Evolutionary conservation across 768 basidiomycete genomes (phyloP).

Genomic region (Suillus hirtellus): DNA sequence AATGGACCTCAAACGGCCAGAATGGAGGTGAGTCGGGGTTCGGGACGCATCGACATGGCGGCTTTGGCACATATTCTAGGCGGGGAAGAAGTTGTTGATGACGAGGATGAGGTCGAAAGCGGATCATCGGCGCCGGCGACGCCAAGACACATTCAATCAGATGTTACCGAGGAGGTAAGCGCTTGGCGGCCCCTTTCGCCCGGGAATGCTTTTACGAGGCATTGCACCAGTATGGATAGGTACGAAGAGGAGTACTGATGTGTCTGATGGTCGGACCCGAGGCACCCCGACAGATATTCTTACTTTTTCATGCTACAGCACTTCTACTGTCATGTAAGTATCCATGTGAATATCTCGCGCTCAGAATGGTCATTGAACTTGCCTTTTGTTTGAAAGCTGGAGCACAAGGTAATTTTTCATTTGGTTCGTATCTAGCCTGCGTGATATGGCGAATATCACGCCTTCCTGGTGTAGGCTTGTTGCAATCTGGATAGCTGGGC

Average conservation of each 20-base stretch:
- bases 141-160: slow-evolving; percentile 20
- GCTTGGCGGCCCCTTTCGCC: slow-evolving; percentile 48
- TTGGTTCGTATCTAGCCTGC: neutral
- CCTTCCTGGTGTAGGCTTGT: neutral
- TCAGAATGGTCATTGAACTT: neutral
- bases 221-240: slow-evolving; percentile 22
- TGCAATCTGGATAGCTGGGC: neutral
- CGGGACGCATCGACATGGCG: slow-evolving; percentile 54
- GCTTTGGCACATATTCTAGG: slow-evolving; percentile 53
- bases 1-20: neutral
- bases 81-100: slow-evolving; percentile 27
- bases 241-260: slow-evolving; percentile 33
- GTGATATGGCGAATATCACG: neutral
- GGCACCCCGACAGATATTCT: neutral
- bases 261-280: neutral
- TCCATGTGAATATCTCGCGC: neutral
- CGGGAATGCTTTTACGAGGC: slow-evolving; percentile 24
- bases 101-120: slow-evolving; percentile 28
- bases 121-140: slow-evolving; percentile 8
- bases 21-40: slow-evolving; percentile 31
- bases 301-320: slow-evolving; percentile 1
- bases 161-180: slow-evolving; percentile 40
- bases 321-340: slow-evolving; percentile 1
- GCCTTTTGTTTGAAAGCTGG: neutral
- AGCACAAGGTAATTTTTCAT: neutral